phyloP scores from a whole-genome alignment of 2,329 filamentous ascomycete species.

The Cytospora mali region DNA sequence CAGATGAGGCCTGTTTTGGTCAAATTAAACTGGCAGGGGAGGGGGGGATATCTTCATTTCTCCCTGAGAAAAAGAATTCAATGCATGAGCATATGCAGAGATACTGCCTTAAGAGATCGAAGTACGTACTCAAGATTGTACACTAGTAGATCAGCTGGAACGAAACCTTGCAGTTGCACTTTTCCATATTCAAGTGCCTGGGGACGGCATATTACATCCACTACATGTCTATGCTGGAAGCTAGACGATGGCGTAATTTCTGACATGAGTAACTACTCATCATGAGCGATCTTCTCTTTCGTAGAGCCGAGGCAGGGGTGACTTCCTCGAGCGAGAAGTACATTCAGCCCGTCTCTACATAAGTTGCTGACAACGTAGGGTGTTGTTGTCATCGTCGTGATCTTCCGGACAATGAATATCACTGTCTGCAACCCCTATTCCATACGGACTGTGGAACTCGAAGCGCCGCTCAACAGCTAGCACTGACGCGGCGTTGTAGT shows the following conservation, averaged over 20 bases:
- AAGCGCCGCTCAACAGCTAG: constrained; percentile 8
- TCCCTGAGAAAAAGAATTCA: background rate
- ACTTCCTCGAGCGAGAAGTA: no score
- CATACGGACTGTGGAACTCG: constrained; percentile 1
- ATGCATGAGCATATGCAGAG: constrained; percentile 4
- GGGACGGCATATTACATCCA: no score
- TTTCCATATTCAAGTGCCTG: background rate
- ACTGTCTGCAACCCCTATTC: constrained; percentile 5
- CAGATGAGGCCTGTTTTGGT: constrained; percentile 23
- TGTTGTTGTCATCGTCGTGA: background rate
- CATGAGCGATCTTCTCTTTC: background rate
- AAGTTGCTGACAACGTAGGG: background rate
- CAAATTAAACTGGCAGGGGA: constrained; percentile 21
- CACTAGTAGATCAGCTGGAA: background rate
- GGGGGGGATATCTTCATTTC: constrained; percentile 15
- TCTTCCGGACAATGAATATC: constrained; percentile 17
- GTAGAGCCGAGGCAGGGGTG: background rate
- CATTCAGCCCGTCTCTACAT: no score
- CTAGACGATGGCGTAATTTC: background rate
- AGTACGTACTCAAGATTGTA: no score
- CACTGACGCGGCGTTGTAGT: constrained; percentile 25
- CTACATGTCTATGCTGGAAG: no score
- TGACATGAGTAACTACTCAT: no score
- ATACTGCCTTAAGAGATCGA: no score
- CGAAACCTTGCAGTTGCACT: background rate